Conservation (phyloP, 805 yeast species). For the Kazachstania africana region DNA sequence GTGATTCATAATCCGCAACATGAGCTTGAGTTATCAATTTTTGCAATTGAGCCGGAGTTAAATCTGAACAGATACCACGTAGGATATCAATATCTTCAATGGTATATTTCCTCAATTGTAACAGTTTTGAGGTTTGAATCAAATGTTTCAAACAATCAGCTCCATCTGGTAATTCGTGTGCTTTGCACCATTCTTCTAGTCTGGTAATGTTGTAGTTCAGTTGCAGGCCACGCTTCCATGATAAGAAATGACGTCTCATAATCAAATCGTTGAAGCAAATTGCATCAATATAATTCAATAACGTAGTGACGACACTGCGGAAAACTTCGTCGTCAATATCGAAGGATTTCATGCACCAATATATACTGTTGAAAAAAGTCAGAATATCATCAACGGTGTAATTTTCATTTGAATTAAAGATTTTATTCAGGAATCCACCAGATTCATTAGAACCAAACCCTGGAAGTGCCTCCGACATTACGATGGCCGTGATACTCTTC, state of each 20-base stretch:
- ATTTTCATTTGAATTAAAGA: constrained; percentile 58
- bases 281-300: constrained; percentile 80
- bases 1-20: constrained; percentile 90
- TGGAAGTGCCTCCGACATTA: constrained; percentile 87
- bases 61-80: constrained; percentile 87
- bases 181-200: constrained; percentile 96
- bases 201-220: constrained; percentile 93
- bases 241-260: constrained; percentile 85
- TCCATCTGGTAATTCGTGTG: constrained; percentile 83
- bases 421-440: constrained; percentile 68
- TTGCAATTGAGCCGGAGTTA: constrained; percentile 93
- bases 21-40: constrained; percentile 79
- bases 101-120: constrained; percentile 84
- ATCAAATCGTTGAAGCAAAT: constrained; percentile 90
- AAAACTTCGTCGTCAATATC: constrained; percentile 76
- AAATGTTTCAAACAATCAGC: constrained; percentile 73
- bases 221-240: constrained; percentile 97
- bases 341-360: constrained; percentile 88
- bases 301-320: constrained; percentile 72
- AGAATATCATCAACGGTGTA: constrained; percentile 92
- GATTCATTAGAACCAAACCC: constrained; percentile 86
- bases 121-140: constrained; percentile 82
- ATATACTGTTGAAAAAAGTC: constrained; percentile 77
- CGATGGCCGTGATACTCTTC: constrained; percentile 91
- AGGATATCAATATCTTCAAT: constrained; percentile 83